A percentile compares a stretch with the other conserved stretches of the same genome.
Evolutionary conservation across 2,329 filamentous ascomycete genomes (phyloP).

Genomic region (Colletotrichum tabaci): DNA sequence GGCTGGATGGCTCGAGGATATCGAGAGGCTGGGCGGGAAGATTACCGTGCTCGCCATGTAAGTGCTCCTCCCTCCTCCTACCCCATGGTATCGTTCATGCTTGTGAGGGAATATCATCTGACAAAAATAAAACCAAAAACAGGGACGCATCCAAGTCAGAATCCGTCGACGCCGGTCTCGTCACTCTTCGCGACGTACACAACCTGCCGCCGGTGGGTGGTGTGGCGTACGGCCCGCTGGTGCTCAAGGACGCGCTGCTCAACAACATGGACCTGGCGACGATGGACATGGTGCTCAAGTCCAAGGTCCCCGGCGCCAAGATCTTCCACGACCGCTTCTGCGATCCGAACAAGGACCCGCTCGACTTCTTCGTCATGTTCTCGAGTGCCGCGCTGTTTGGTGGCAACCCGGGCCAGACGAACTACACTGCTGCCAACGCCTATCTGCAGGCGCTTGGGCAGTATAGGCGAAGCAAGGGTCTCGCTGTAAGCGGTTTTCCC

Average conservation of each 20-base stretch:
- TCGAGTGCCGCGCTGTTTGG: conserved; percentile 44
- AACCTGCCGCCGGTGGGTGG: conserved; percentile 55
- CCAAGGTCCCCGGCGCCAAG: conserved; percentile 53
- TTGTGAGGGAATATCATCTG: no score
- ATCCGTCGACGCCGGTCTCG: conserved; percentile 41
- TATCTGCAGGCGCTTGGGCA: conserved; percentile 57
- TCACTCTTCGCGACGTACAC: conserved; percentile 19
- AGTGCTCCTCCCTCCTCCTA: background rate
- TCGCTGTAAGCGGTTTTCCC: conserved; percentile 47
- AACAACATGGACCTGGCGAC: conserved; percentile 47
- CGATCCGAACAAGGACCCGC: conserved; percentile 19
- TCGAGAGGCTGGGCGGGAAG: no score
- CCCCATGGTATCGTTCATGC: background rate
- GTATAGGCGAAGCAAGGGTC: conserved; percentile 53
- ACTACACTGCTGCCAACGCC: conserved; percentile 61
- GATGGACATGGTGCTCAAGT: conserved; percentile 46
- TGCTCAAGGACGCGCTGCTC: conserved; percentile 56
- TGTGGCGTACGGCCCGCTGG: conserved; percentile 61
- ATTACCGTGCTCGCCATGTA: no score
- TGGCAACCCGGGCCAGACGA: conserved; percentile 56
- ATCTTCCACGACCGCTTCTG: conserved; percentile 51
- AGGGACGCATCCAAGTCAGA: conserved; percentile 20
- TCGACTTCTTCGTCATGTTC: conserved; percentile 57
- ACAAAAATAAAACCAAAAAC: background rate
- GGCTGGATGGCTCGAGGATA: no score